phyloP scores from a whole-genome alignment of 208 protist genomes.

The Trypanosoma conorhini region DNA sequence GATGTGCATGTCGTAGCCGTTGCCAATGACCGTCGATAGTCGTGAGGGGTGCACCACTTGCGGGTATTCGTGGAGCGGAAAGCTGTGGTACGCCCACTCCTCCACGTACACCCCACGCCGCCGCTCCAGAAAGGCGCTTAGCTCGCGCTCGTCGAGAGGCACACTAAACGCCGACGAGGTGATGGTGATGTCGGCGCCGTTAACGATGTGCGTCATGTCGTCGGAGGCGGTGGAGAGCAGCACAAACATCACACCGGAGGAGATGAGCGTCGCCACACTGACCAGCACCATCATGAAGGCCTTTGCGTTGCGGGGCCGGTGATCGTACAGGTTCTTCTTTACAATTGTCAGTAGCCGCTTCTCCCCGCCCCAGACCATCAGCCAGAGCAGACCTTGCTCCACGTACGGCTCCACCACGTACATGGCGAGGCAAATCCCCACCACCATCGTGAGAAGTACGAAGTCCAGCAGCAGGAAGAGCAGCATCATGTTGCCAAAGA shows the following conservation, averaged over 20 bases:
- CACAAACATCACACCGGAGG: slow-evolving; percentile 80
- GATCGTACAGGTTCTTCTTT: slow-evolving; percentile 88
- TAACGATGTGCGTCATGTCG: slow-evolving; percentile 40
- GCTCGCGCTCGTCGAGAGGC: slow-evolving; percentile 43
- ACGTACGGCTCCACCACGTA: slow-evolving; percentile 71
- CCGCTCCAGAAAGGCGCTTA: slow-evolving; percentile 53
- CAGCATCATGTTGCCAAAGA: slow-evolving; percentile 82
- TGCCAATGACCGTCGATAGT: slow-evolving; percentile 41
- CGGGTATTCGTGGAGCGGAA: slow-evolving; percentile 51
- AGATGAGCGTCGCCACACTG: slow-evolving; percentile 85
- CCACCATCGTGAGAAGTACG: slow-evolving; percentile 92
- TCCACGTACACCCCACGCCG: slow-evolving; percentile 34
- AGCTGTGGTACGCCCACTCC: slow-evolving; percentile 71
- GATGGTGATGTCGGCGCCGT: slow-evolving; percentile 62
- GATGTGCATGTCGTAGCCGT: slow-evolving; percentile 28
- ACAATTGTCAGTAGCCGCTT: slow-evolving; percentile 77
- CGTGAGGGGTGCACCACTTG: slow-evolving; percentile 44
- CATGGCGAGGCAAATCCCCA: slow-evolving; percentile 90
- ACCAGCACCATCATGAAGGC: slow-evolving; percentile 96
- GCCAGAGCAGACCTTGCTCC: slow-evolving; percentile 62
- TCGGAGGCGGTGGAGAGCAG: slow-evolving; percentile 50
- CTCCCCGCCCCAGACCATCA: slow-evolving; percentile 90
- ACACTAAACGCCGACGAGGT: slow-evolving; percentile 31
- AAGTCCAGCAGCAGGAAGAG: slow-evolving; percentile 93
- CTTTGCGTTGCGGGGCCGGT: slow-evolving; percentile 88